Evolutionary conservation across 805 yeast species (phyloP), one percentile per base, ranked within the genome.

Genomic region (Kuraishia piskuri): DNA sequence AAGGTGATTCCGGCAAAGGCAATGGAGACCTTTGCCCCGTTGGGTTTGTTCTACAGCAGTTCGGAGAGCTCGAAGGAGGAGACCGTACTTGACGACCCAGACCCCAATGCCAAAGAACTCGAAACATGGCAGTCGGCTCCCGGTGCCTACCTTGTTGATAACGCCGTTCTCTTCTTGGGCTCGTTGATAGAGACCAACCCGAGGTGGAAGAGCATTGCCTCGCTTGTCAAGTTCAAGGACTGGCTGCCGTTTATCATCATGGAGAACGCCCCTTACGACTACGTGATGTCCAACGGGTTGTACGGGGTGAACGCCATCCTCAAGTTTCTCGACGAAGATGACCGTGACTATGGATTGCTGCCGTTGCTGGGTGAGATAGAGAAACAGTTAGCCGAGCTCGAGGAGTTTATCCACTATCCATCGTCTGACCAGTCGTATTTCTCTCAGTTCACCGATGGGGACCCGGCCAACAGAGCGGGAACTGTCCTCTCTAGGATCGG

Each of bases 191-290:
- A 80, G 55, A 82, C 78, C 50, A 74, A 76, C 50, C 72, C 78
- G 2, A 75, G 76, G 55, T 74, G 84, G 77, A 65, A 67, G 23
- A 72, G 67, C 54, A 61, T 70, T 50, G 64, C 73, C 17, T 69
- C 67, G n/a, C 62, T 62, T 20, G 61, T 81, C 8, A 59, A 68
- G 0, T 69, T 74, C 55, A 68, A 72, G 10, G 70, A 72, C 14
- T 77, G 87, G 74, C 56, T 82, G 17, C 66, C 72, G 1, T 72
- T 80, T 40, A 62, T 85, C 7, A 71, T 77, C 1, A 60, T 83
- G 53, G 67, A 73, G 8, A 76, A 81, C 52, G 77, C 80, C 2
- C 86, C 92, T 0, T 84, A 74, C 63, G 90, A 86, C 59, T 82
- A 76, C 58, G 72, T 77, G 4, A 68, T 74, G 37, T 80, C 89